Evolutionary conservation across 1,139 yeast genomes (phyloP), one percentile per base, ranked within the genome.

Genomic region (Chernovozyma aurita): DNA sequence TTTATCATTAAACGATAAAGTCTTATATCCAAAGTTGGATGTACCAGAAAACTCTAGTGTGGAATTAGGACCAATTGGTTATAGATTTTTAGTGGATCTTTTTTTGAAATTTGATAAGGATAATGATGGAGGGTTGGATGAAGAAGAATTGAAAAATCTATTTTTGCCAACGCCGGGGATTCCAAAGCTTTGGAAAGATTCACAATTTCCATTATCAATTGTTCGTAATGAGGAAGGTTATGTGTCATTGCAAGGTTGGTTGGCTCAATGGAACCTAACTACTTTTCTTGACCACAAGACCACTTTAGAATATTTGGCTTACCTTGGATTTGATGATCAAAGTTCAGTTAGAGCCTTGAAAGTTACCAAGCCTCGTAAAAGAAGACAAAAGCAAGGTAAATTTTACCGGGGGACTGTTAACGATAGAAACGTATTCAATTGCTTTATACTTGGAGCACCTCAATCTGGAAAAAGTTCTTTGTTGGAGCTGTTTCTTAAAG

Each of bases 181-280:
- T 3, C 98, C 98, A 0, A 71, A 70, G 41, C 65, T 85, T 8
- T 92, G 98, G 98, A 70, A 72, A 32, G 92, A 85, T 24, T 76
- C 86, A 1, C 82, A 81, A 47, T 92, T 92, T 50, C 98, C 98
- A 0, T 67, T 75, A 18, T 78, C 95, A 1, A 85, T 95, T 5
- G 96, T 90, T 2, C 76, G 95, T 39, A 90, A 88, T 53, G 96
- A 87, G 45, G 80, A 79, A 43, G 97, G 96, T 0, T 76, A 80
- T 53, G 92, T 92, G 3, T 86, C 97, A 0, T 61, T 92, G 24
- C 97, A 92, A 61, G 98, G 98, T 2, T 92, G 98, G 98, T 62
- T 92, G 31, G 97, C 98, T 0, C 97, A 92, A 51, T 92, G 98
- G 98, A 83, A 92, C 47, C 82, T 92, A 81, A 87, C 97, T 0